Base-by-base conservation (phyloP, 192 early-diverging fungal genomes). In the Backusella parvicylindrica region DNA sequence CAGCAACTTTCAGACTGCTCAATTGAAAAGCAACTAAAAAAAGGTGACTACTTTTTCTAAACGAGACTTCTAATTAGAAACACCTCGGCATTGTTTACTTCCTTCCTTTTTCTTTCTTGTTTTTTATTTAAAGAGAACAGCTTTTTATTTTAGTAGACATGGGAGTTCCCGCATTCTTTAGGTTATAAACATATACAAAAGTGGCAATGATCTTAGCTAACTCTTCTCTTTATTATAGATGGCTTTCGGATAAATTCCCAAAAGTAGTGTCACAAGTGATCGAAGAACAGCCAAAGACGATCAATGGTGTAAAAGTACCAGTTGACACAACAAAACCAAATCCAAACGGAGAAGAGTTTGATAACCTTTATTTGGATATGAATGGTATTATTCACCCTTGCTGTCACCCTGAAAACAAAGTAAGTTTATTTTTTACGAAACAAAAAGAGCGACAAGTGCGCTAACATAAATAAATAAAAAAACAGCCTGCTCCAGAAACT, bases 281-380 rank as follows among this genome's bases (percentile, higher is more conserved):
- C 28, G 96, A 97, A 74, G 95, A 97, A 63, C 79, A 86, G 26
- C 82, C 90, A 15, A 76, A 80, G 37, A 83, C 83, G 37, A 74
- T 95, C 72, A 91, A 98, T 74, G 96, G 94, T 26, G 77, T 91
- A 6, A 79, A 82, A 21, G 84, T 98, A 6, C 95, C 95, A 7
- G 91, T 97, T 16, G 96, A 99, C 79, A 87, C 90, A 30, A 91
- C 93, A 18, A 86, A 92, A 70, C 92, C 94, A 23, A 97, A 97
- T 81, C 97, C 95, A 4, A 99, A 97, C 75, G 91, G 92, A 21
- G 86, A 89, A 13, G 95, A 97, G 77, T 94, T 95, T 76, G 97
- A 98, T 85, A 98, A 99, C 72, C 82, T 99, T 18, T 99, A 99
- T 81, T 84, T 99, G 70, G 98, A 99, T 83, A 98, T 99, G 97